Base-by-base conservation (phyloP, 306 rosid genomes). In the Hylodesmum podocarpum region DNA sequence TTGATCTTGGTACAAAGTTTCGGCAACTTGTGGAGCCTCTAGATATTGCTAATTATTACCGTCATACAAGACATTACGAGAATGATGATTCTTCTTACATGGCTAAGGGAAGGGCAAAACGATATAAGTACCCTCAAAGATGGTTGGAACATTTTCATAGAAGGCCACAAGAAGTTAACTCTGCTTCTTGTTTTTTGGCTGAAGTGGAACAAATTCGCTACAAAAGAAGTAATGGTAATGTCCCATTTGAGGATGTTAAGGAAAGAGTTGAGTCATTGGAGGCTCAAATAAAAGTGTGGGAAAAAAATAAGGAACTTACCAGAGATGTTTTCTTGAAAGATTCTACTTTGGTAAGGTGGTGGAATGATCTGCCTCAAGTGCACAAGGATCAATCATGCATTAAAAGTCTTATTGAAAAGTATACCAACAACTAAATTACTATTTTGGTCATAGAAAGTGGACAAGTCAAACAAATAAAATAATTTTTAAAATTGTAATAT, bases 31-130 rank as follows among this genome's bases (percentile, higher is more conserved):
- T 84, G 31, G 97, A 92, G 81, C 96, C 97, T 46, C 79, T 92
- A 1, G 96, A 90, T 41, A 66, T 92, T 13, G 90, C 96, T 8
- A 91, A 94, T 78, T 94, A 84, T 53, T 94, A 94, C 11, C 50
- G 98, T 18, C 97, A 90, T 31, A 41, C 21, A 0, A 88, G 80
- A 86, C 49, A 88, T 5, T 86, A 76, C 9, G 92, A 84, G 50
- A 44, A 84, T 0, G 86, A 86, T 14, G 28, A 85, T 3, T 85
- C 88, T 15, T 27, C 89, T 8, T 94, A 94, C 67, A 61, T 81
- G 86, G 3, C 0, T 0, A 69, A 25, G 44, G 93, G 83, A 2
- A 83, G 98, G 86, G 90, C 98, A 0, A 88, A 21, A 4, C 83
- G 98, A 0, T 87, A 87, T 64, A 87, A 73, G 54, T 90, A 75